phyloP scores from a whole-genome alignment of 2,329 filamentous ascomycete species.

The Alternaria angustiovoidea region DNA sequence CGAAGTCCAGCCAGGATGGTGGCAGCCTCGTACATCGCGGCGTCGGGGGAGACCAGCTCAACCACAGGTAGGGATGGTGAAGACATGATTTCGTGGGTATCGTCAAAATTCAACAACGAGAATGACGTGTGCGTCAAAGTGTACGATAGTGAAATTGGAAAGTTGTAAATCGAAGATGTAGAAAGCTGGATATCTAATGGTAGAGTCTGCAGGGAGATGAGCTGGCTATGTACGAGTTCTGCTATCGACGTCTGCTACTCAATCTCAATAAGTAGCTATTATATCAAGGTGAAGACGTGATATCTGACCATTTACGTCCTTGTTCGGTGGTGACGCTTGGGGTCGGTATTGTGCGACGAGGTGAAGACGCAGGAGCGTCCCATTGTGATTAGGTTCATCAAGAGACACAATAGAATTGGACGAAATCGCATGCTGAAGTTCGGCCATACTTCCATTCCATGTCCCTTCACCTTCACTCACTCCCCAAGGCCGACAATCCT shows the following conservation, averaged over 20 bases:
- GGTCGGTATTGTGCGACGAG: background rate
- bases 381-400: background rate
- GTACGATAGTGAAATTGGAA: background rate
- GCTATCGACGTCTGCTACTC: background rate
- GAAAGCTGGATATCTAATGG: background rate
- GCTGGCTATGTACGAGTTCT: background rate
- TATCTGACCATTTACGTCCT: background rate
- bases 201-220: background rate
- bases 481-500: background rate
- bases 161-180: background rate
- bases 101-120: rapidly evolving
- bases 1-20: background rate
- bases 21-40: background rate
- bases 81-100: background rate
- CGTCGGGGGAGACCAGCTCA: background rate
- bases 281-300: background rate
- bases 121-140: background rate
- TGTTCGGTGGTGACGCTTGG: background rate
- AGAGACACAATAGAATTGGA: background rate
- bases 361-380: background rate
- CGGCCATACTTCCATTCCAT: background rate
- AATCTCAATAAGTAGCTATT: background rate
- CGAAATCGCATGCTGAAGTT: background rate
- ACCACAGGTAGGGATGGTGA: background rate
- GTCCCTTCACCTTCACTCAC: background rate